Conservation (phyloP, 495 filamentous ascomycete species). For the Aspergillus bridgeri region DNA sequence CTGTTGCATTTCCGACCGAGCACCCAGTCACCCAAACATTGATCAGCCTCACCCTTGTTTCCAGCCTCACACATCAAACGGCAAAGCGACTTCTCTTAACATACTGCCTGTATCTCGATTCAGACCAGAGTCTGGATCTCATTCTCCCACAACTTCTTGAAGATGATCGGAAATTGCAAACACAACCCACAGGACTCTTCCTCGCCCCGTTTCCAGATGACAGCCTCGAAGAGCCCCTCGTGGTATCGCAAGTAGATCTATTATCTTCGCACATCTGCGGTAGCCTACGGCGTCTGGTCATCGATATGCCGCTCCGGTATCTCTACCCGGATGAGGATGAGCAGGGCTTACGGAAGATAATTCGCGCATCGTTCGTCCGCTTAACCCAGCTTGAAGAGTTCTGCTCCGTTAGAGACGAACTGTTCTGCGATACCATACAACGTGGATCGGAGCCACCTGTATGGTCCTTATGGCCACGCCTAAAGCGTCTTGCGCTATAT, state of each 20-base stretch:
- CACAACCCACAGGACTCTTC: slow-evolving; percentile 8
- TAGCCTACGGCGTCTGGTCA: slow-evolving; percentile 9
- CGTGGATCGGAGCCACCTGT: slow-evolving; percentile 18
- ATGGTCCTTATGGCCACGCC: slow-evolving; percentile 30
- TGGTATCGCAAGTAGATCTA: slow-evolving; percentile 3
- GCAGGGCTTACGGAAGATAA: slow-evolving; percentile 14
- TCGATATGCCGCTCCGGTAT: slow-evolving; percentile 16
- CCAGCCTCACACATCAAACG: slow-evolving; percentile 16
- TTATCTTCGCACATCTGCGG: slow-evolving; percentile 2
- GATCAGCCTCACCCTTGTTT: slow-evolving; percentile 20
- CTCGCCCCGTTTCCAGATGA: slow-evolving; percentile 15
- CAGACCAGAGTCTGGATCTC: slow-evolving; percentile 6
- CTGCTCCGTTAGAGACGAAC: slow-evolving; percentile 13
- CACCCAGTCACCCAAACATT: slow-evolving; percentile 23
- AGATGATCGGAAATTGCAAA: too few species aligned
- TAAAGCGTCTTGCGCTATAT: slow-evolving; percentile 32
- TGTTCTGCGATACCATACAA: slow-evolving; percentile 16
- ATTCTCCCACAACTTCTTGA: too few species aligned
- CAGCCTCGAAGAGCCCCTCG: slow-evolving; percentile 6
- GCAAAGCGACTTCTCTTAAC: slow-evolving; percentile 22
- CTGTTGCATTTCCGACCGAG: slow-evolving; percentile 10
- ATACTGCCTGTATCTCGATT: slow-evolving; percentile 26
- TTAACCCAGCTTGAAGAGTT: slow-evolving; percentile 31
- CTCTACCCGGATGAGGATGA: slow-evolving; percentile 20
- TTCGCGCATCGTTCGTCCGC: slow-evolving; percentile 26